Evolutionary conservation across 345 rosid genomes (phyloP), one percentile per base, ranked within the genome.

Genomic region (Gossypium arboreum): DNA sequence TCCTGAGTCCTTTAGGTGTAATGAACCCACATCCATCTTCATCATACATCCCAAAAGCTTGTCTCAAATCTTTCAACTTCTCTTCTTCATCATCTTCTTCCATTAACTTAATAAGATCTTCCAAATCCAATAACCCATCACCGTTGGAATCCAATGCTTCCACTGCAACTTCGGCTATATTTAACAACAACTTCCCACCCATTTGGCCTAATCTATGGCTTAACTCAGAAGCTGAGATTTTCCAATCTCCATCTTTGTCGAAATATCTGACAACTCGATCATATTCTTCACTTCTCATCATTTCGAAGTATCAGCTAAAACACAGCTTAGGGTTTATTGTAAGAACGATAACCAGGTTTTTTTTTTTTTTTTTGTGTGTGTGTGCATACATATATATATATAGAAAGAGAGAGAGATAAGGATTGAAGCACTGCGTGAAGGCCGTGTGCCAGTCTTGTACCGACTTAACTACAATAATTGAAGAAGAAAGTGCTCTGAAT

Each of bases 41-140:
- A 67, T 80, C 89, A 12, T 84, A 86, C 86, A 86, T 61, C 12
- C 72, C 76, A 71, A 88, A 84, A 13, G 88, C 89, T 71, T 72
- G 86, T 76, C 72, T 79, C 60, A 88, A 59, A 44, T 82, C 88
- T 3, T 61, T 24, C 86, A 84, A 6, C 80, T 80, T 88, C 27
- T 83, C 88, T 71, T 86, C 87, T 60, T 82, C 84, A 9, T 77
- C 13, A 24, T 24, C 86, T 4, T 62, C 79, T 71, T 86, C 90
- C 80, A 86, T 77, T 52, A 88, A 75, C 54, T 61, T 76, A 7
- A 81, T 67, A 5, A 88, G n/a, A 73, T 88, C 92, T 56, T 82
- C 87, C 76, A 85, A 22, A 9, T 77, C 84, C 76, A 86, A 39
- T 57, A 83, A 60, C 17, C 90, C 92, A 18, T 86, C 90, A 2